Evolutionary conservation across 2,329 filamentous ascomycete species (phyloP), one percentile per base, ranked within the genome.

Genomic region (Fusarium aywerte): DNA sequence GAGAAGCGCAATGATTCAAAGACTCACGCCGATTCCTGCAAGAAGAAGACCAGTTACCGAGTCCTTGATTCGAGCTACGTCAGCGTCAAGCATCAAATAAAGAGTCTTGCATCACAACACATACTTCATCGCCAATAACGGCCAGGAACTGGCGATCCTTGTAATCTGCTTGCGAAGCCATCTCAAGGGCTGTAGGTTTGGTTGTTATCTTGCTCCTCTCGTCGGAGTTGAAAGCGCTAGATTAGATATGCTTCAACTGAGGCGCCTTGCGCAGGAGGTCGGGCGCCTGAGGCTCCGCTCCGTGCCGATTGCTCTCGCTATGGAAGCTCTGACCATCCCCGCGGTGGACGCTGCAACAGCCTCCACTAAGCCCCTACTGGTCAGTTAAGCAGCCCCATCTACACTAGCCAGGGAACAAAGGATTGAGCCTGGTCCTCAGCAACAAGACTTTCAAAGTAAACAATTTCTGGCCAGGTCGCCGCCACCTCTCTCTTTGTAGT

Each of bases 41-140:
- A 99, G 91, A 52, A 99, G 88, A 76, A 99, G 87, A 67, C 96
- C 96, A 18, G 96, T 99, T 59, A 98, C 94, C 45, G 96, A 97
- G 82, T 96, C 92, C 96, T 99, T 73, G 33, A 57, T 36, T 49
- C 38, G 52, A 53, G 29, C 48, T 69, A 68, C 64, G 76, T 76
- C 72, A 76, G 75, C 60, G 66, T 52, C 48, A 64, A 40, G 44
- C 31, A 31, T 55, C 35, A 35, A 66, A 20, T 33, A 51, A 58
- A 29, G 44, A 38, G 55, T 10, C 38, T 18, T 49, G 53, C 16
- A 25, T 20, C n/a, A 47, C 40, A 27, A 39, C 18, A 56, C 79
- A 67, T 77, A 92, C 96, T 88, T 99, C 96, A 80, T 99, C 96
- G 51, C 96, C 96, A 77, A 99, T 99, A 47, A 99, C 95, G 68